A percentile compares a stretch with the other conserved stretches of the same genome.
phyloP scores from a whole-genome alignment of 345 rosid genomes.

The Sisymbrium irio region DNA sequence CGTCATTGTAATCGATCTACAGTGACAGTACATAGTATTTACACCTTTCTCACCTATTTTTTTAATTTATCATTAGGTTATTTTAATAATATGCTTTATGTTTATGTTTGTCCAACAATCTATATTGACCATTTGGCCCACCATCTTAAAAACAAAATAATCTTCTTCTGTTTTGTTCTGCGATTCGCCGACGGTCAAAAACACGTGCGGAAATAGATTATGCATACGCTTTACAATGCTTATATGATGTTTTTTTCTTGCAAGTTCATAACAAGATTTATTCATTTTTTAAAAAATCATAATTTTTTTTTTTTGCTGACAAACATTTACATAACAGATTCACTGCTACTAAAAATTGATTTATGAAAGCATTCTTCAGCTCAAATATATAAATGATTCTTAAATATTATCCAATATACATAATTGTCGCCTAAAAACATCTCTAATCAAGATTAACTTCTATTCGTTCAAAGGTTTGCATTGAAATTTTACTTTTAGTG shows the following conservation, averaged over 20 bases:
- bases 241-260: background rate
- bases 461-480: background rate
- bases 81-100: background rate
- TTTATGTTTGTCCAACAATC: background rate
- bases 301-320: too few species aligned
- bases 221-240: slow-evolving; percentile 9
- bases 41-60: slow-evolving; percentile 1
- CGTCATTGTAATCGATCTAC: slow-evolving; percentile 20
- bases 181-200: slow-evolving; percentile 22
- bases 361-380: background rate
- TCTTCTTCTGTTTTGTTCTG: slow-evolving; percentile 16
- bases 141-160: slow-evolving; percentile 1
- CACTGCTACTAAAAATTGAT: background rate
- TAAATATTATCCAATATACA: background rate
- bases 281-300: too few species aligned
- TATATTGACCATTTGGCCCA: slow-evolving; percentile 20
- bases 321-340: background rate
- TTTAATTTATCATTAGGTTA: background rate
- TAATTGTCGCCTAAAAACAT: background rate
- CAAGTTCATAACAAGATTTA: too few species aligned
- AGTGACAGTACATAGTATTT: slow-evolving; percentile 27
- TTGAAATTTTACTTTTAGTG: background rate
- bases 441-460: background rate
- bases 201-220: slow-evolving; percentile 26
- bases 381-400: background rate